phyloP scores from a whole-genome alignment of 2,329 filamentous ascomycete species.

The Nigrospora sphaerica region DNA sequence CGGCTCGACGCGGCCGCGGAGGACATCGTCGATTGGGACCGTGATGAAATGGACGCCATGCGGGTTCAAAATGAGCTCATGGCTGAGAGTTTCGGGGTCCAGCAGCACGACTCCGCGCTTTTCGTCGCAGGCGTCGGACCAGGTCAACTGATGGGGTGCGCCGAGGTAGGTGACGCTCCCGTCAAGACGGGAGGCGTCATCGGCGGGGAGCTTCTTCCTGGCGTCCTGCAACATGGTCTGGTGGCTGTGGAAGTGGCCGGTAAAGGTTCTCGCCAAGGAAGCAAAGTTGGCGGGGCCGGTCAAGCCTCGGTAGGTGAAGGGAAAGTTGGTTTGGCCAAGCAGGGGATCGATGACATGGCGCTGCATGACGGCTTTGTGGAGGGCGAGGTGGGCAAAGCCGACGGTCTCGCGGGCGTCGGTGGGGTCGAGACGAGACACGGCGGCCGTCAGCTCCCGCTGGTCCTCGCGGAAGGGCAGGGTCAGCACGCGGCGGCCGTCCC shows the following conservation, averaged over 20 bases:
- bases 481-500: conserved; percentile 21
- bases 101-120: conserved; percentile 20
- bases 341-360: conserved; percentile 13
- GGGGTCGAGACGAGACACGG: conserved; percentile 12
- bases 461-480: conserved; percentile 25
- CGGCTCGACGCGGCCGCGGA: conserved; percentile 9
- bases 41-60: conserved; percentile 17
- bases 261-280: conserved; percentile 22
- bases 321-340: conserved; percentile 1
- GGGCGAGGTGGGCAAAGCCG: conserved; percentile 23
- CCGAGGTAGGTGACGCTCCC: conserved; percentile 24
- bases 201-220: background rate
- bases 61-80: conserved; percentile 19
- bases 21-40: conserved; percentile 12
- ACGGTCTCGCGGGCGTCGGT: conserved; percentile 15
- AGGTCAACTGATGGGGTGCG: conserved; percentile 22
- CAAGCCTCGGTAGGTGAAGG: conserved; percentile 17
- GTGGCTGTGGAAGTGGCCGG: conserved; percentile 24
- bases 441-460: conserved; percentile 17
- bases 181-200: conserved; percentile 4
- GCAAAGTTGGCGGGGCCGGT: conserved; percentile 17
- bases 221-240: conserved; percentile 18
- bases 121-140: conserved; percentile 21
- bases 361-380: conserved; percentile 23
- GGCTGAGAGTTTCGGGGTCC: conserved; percentile 19